A percentile compares a stretch with the other conserved stretches of the same genome.
phyloP scores from a whole-genome alignment of 2,329 filamentous ascomycete species.

The Blastomyces emzantsi region DNA sequence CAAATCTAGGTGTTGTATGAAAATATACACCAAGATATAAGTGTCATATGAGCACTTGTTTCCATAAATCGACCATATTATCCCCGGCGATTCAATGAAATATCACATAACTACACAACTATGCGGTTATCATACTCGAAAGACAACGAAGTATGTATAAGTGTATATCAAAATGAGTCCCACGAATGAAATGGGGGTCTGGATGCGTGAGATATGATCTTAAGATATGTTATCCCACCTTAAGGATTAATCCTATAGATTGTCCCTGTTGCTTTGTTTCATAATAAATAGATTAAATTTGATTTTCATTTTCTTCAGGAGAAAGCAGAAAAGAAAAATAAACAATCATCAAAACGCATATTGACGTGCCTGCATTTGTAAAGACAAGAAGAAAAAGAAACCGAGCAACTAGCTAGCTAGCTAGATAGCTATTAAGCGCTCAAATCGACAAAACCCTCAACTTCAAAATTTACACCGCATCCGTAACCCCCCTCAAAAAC shows the following conservation, averaged over 20 bases:
- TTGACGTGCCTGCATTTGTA: not conserved
- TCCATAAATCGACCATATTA: not conserved
- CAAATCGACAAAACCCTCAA: not conserved
- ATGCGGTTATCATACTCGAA: not conserved
- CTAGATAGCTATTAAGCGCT: not conserved
- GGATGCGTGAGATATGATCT: too few species aligned
- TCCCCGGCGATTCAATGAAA: not conserved
- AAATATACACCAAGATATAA: not conserved
- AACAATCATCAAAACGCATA: not conserved
- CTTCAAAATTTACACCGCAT: conserved; percentile 26
- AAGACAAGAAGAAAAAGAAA: not conserved
- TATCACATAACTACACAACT: not conserved
- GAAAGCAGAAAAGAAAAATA: not conserved
- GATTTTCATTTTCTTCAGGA: too few species aligned
- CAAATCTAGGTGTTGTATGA: too few species aligned
- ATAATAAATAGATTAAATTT: too few species aligned
- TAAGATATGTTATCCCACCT: too few species aligned
- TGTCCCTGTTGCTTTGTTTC: too few species aligned
- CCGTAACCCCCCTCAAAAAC: conserved; percentile 71
- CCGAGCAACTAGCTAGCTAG: not conserved
- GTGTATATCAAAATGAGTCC: not conserved
- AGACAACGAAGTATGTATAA: not conserved
- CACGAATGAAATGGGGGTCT: not conserved
- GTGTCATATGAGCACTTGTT: not conserved
- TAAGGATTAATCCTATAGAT: too few species aligned